phyloP scores from a whole-genome alignment of 805 yeast species.

The Cyberlindnera mycetangii region DNA sequence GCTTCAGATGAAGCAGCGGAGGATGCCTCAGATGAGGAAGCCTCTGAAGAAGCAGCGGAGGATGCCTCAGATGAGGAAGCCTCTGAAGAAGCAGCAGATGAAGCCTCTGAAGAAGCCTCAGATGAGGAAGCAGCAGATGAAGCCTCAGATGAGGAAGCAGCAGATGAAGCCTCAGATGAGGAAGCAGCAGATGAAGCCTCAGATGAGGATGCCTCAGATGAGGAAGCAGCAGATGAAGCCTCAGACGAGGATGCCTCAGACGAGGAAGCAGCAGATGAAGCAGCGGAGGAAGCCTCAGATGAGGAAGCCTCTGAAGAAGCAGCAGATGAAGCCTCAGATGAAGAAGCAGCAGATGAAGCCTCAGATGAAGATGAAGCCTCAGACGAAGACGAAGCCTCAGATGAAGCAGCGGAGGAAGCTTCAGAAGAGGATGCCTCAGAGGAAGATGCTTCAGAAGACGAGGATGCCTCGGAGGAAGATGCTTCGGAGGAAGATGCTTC shows the following conservation, averaged over 20 bases:
- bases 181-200: background rate
- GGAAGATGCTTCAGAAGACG: background rate
- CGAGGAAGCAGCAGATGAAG: slow-evolving; percentile 1
- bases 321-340: slow-evolving; percentile 1
- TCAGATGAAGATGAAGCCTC: background rate
- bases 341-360: background rate
- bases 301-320: slow-evolving; percentile 1
- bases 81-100: background rate
- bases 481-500: background rate
- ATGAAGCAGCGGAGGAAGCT: background rate
- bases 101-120: background rate
- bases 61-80: slow-evolving; percentile 1
- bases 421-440: background rate
- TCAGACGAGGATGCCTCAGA: background rate
- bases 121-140: background rate
- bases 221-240: background rate
- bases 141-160: background rate
- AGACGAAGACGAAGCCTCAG: slow-evolving; percentile 1
- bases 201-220: background rate
- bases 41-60: slow-evolving; percentile 9
- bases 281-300: slow-evolving; percentile 1
- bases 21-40: slow-evolving; percentile 1
- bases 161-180: background rate
- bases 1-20: background rate
- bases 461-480: background rate